Conservation (phyloP, 2,329 filamentous ascomycete genomes). For the Neonectria hederae region DNA sequence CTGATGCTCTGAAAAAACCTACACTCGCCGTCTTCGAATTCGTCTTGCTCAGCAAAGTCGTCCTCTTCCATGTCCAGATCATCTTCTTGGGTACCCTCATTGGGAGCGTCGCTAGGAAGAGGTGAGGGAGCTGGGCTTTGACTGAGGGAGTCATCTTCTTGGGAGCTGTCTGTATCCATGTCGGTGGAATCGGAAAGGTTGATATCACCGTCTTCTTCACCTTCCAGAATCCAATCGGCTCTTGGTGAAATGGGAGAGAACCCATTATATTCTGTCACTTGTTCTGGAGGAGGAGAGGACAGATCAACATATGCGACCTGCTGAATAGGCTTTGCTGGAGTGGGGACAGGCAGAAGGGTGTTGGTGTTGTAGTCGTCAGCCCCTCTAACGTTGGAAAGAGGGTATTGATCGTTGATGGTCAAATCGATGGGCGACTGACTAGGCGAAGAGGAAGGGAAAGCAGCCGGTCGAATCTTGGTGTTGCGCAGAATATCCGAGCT, state of each 20-base stretch:
- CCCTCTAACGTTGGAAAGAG: constrained; percentile 24
- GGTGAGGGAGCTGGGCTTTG: constrained; percentile 3
- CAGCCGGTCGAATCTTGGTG: constrained; percentile 44
- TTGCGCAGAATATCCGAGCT: constrained; percentile 40
- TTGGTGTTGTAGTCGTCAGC: constrained; percentile 18
- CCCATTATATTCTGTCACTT: constrained; percentile 9
- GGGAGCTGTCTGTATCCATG: constrained; percentile 31
- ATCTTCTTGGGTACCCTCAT: constrained; percentile 9
- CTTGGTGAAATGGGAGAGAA: constrained; percentile 11
- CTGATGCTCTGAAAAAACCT: neutral
- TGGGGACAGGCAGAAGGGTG: neutral
- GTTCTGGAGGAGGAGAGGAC: constrained; percentile 14
- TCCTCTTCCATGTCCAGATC: constrained; percentile 18
- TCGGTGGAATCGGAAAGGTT: constrained; percentile 27
- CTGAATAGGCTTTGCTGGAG: neutral
- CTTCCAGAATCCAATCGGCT: constrained; percentile 10
- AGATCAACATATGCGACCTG: constrained; percentile 12
- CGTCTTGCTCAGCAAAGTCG: constrained; percentile 37
- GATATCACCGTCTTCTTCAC: constrained; percentile 18
- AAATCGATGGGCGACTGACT: constrained; percentile 35
- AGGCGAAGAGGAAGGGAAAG: constrained; percentile 8
- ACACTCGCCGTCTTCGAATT: constrained; percentile 34
- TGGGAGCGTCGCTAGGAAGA: neutral
- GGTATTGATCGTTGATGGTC: constrained; percentile 33
- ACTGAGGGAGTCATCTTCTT: constrained; percentile 15